Evolutionary conservation across 225 moss, liverwort and hornwort genomes (phyloP), one percentile per base, ranked within the genome.

Genomic region (Neckera pumila): DNA sequence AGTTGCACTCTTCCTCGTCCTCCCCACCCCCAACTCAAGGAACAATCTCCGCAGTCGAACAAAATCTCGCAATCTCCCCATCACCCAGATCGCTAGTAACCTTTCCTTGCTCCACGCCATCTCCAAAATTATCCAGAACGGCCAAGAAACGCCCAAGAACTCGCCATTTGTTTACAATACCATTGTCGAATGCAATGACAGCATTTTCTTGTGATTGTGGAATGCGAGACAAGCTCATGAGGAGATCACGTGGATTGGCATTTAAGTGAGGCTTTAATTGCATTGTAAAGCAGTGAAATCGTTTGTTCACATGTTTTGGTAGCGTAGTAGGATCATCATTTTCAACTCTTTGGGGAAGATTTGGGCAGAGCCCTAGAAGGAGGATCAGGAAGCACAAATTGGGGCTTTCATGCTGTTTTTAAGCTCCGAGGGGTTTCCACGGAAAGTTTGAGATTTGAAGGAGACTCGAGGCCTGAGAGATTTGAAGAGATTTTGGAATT

Each of bases 401-500:
- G 42, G 27, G 40, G 33, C n/a, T 54, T 65, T 75, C 51, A 64
- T 40, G 40, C 8, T 12, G 30, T 38, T 63, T 31, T 51, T 78
- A 78, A 86, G 79, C 62, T 86, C 58, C 45, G 43, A 87, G 88
- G 90, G 67, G 84, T 81, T 85, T 84, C 69, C 64, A 65, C 40
- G 61, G 79, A 14, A 28, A 40, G 15, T 72, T 88, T 71, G 92
- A 90, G 89, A 92, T 86, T 83, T 72, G 89, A 88, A 91, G 85
- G 88, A 90, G 83, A 59, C 79, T 60, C 82, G 64, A 57, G 82
- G 57, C 14, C 45, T 73, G 45, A 90, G 92, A 82, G 92, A 87
- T 92, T 91, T 91, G 87, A 91, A 91, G 91, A 89, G 88, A 89
- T 92, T 82, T 92, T 38, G 85, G 66, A 65, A 85, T 53, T 88